Conservation (phyloP, 106 monocot genomes). For the Dendrobium catenatum region DNA sequence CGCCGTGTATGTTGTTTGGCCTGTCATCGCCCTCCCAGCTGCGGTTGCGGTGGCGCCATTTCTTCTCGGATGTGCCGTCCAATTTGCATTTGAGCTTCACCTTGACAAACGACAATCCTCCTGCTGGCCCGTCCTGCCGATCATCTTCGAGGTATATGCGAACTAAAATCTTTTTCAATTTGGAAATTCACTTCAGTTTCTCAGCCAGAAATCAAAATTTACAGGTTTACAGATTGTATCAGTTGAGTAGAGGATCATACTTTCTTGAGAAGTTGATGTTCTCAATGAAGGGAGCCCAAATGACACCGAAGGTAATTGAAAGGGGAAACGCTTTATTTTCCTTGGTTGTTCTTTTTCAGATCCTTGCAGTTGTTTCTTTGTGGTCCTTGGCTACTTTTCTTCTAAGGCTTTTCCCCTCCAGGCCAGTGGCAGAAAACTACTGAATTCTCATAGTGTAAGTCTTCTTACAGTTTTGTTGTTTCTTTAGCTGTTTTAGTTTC, state of each 20-base stretch:
- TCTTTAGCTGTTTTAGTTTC: too few relatives aligned
- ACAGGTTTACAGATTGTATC: constrained; percentile 73
- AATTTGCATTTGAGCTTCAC: constrained; percentile 45
- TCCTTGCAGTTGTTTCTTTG: constrained; percentile 51
- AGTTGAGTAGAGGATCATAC: constrained; percentile 56
- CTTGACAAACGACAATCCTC: constrained; percentile 30
- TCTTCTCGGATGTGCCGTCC: constrained; percentile 57
- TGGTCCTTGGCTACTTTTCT: constrained; percentile 73
- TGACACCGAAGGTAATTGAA: constrained; percentile 27
- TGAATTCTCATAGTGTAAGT: background rate
- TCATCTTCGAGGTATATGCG: constrained; percentile 68
- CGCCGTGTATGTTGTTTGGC: constrained; percentile 50
- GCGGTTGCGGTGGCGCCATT: constrained; percentile 53
- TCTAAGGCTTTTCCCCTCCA: constrained; percentile 64
- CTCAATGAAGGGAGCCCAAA: constrained; percentile 28
- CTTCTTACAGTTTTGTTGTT: too few relatives aligned
- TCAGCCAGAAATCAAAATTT: background rate
- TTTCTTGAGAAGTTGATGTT: constrained; percentile 54
- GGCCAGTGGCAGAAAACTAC: constrained; percentile 63
- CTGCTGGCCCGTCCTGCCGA: constrained; percentile 71
- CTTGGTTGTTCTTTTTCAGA: constrained; percentile 48
- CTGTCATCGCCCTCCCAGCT: constrained; percentile 45
- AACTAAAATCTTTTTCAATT: too few relatives aligned
- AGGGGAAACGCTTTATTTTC: constrained; percentile 35
- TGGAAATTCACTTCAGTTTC: background rate